Evolutionary conservation across 2,329 filamentous ascomycete genomes (phyloP), one percentile per base, ranked within the genome.

Genomic region (Aureobasidium sp.): DNA sequence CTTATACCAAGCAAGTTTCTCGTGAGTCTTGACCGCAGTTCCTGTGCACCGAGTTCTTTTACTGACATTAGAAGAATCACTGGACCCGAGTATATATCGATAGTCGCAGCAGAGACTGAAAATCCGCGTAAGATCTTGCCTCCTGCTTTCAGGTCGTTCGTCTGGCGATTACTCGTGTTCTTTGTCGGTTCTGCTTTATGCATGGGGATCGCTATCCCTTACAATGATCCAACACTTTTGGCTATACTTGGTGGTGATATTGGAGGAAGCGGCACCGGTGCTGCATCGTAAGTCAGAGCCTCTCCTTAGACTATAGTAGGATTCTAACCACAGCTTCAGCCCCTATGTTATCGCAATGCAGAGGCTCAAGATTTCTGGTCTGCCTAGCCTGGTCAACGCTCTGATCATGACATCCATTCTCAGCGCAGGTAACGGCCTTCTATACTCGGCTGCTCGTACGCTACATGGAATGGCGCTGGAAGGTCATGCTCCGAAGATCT

Each of bases 341-440:
- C 67, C 67, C 3, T 69, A 68, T 64, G 70, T 74, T 46, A 72
- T 73, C 62, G 71, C 71, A 36, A 72, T 72, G 66, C 70, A 73
- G 57, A 76, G 79, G 50, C 72, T 78, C 2, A 75, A 76, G 39
- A 75, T 80, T 48, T 66, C 67, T 17, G 76, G 74, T 6, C 71
- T 80, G 15, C 78, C 78, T 6, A 72, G 77, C 53, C 68, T 75
- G 26, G 71, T 74, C 63, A 56, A 62, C 52, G 71, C 71, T 8
- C 64, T 74, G 10, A 63, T 74, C 75, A 69, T 83, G 57, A 83
- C 80, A 1, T 80, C 78, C 23, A 82, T 82, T 65, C 83, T 82
- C 70, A 82, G 79, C 1, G 81, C 81, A 9, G 82, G 79, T 20
- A 84, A 84, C 69, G 80, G 80, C 2, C 82, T 82, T 69, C 79